Evolutionary conservation across 495 filamentous ascomycete species (phyloP).

Genomic region (Talaromyces wortmannii): DNA sequence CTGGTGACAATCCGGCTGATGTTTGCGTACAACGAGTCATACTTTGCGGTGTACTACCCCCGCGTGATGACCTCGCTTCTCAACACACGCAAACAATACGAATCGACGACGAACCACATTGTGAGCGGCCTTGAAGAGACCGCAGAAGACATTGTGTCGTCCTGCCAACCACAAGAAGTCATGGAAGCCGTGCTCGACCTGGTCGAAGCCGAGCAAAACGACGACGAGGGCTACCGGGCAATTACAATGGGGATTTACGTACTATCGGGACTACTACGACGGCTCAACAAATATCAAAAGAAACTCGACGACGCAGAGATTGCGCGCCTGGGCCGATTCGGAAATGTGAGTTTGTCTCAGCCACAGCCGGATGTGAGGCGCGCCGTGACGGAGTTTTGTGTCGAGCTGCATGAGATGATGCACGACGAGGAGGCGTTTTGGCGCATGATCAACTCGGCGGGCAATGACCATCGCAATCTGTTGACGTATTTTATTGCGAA

Average conservation of each 20-base stretch:
- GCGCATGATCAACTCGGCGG: constrained; percentile 52
- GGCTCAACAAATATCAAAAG: constrained; percentile 13
- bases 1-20: constrained; percentile 74
- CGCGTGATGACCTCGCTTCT: constrained; percentile 62
- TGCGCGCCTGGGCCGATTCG: constrained; percentile 44
- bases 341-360: constrained; percentile 57
- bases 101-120: constrained; percentile 46
- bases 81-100: constrained; percentile 50
- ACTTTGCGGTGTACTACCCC: constrained; percentile 58
- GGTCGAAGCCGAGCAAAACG: constrained; percentile 25
- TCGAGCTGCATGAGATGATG: constrained; percentile 63
- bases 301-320: constrained; percentile 11
- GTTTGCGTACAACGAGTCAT: constrained; percentile 56
- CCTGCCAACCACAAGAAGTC: constrained; percentile 35
- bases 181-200: constrained; percentile 46
- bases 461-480: constrained; percentile 63
- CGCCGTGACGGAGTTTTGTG: constrained; percentile 70
- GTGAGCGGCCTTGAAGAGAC: constrained; percentile 52
- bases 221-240: constrained; percentile 22
- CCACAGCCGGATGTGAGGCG: constrained; percentile 72
- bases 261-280: constrained; percentile 34
- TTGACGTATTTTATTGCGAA: constrained; percentile 82
- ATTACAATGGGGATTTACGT: constrained; percentile 55
- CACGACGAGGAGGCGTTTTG: constrained; percentile 56
- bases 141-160: constrained; percentile 42